These are phyloP conservation scores for Mycogone perniciosa DNA, from an alignment of 2,329 filamentous ascomycete genomes.

Conservation along the genomic window DNA sequence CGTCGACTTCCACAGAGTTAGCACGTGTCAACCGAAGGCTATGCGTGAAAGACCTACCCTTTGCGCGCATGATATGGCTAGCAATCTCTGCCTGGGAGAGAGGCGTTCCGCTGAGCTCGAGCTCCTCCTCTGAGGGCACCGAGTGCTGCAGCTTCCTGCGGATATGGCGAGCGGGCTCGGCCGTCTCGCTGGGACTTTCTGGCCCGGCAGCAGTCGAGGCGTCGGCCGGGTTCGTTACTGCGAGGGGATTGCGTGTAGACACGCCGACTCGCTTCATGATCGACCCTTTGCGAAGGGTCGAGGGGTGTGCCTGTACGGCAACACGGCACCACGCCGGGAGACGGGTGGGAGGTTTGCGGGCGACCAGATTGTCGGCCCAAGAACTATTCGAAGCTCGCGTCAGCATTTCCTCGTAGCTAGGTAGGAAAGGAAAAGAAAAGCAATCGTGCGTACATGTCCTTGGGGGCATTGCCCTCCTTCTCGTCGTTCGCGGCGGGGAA, in stretches of 20 bases:
- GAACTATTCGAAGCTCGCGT: constrained; percentile 14
- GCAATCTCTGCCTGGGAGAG: constrained; percentile 13
- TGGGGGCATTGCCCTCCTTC: neutral
- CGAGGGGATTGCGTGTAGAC: constrained; percentile 1
- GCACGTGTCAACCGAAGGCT: neutral
- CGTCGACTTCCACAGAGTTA: constrained; percentile 21
- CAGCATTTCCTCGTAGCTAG: neutral
- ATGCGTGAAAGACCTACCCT: constrained; percentile 19
- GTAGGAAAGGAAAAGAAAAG: neutral
- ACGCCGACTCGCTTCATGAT: constrained; percentile 30
- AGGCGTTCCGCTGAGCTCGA: constrained; percentile 7
- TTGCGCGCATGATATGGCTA: constrained; percentile 21
- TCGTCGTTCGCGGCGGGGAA: constrained; percentile 18
- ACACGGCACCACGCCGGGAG: constrained; percentile 28
- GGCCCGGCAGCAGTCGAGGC: neutral
- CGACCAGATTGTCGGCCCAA: constrained; percentile 18
- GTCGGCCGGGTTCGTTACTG: neutral
- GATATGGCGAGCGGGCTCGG: constrained; percentile 6
- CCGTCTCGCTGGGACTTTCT: neutral
- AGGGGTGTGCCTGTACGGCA: constrained; percentile 19
- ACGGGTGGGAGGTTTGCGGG: constrained; percentile 16
- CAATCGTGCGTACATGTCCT: neutral
- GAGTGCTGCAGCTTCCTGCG: constrained; percentile 10
- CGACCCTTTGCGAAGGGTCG: constrained; percentile 18
- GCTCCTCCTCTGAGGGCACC: constrained; percentile 1